Evolutionary conservation across 768 basidiomycete species (phyloP).

Genomic region (Austroboletus eburneus): DNA sequence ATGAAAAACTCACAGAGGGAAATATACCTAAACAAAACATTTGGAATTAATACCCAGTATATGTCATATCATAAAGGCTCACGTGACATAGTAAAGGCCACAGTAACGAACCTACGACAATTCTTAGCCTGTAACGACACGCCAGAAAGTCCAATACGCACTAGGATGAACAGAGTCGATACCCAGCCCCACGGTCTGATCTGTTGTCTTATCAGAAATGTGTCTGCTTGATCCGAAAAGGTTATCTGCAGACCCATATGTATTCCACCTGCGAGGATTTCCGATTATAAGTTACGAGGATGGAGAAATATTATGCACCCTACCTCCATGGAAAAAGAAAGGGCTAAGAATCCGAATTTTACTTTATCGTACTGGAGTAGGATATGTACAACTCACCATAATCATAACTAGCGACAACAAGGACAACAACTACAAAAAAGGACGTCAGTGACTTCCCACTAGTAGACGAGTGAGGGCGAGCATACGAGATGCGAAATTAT

Average conservation of each 20-base stretch:
- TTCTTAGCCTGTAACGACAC: neutral
- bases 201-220: too few species aligned
- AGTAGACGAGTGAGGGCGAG: neutral
- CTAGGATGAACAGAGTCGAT: conserved; percentile 8
- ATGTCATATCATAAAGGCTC: neutral
- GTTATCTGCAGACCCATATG: conserved; percentile 6
- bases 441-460: neutral
- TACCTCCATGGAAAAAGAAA: conserved; percentile 9
- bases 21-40: neutral
- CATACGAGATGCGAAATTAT: neutral
- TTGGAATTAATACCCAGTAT: neutral
- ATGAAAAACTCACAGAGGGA: neutral
- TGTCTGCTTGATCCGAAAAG: neutral
- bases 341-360: neutral
- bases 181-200: conserved; percentile 7
- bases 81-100: conserved; percentile 2
- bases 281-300: too few species aligned
- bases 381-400: conserved; percentile 1
- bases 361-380: neutral
- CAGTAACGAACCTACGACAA: conserved; percentile 8
- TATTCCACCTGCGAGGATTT: neutral
- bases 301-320: neutral
- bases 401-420: conserved; percentile 7
- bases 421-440: neutral
- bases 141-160: neutral